Conservation (phyloP, 192 early-diverging fungal species). For the Podila verticillata region DNA sequence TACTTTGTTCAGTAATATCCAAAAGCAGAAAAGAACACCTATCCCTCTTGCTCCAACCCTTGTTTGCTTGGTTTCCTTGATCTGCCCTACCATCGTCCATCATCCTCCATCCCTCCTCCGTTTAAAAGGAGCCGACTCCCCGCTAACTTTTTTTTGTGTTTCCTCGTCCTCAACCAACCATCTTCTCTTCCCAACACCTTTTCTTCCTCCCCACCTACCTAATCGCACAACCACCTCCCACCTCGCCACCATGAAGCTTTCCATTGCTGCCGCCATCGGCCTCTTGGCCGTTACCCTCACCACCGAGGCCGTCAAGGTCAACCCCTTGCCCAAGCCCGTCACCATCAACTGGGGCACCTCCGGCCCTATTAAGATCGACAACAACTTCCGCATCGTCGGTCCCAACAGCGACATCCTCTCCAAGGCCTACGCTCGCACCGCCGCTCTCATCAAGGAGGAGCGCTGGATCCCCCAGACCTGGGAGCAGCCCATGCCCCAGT, state of each 20-base stretch:
- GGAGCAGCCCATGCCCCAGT: conserved; percentile 39
- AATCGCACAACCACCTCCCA: neutral
- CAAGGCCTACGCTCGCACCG: conserved; percentile 61
- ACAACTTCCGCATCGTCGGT: conserved; percentile 31
- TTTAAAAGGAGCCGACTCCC: neutral
- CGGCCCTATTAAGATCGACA: conserved; percentile 41
- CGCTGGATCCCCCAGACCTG: conserved; percentile 55
- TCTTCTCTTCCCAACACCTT: neutral
- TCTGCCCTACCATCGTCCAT: neutral
- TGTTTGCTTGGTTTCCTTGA: neutral
- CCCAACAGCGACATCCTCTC: conserved; percentile 50
- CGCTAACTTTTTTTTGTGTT: neutral
- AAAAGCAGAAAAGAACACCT: no score
- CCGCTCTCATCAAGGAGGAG: conserved; percentile 57
- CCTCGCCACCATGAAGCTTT: conserved; percentile 23
- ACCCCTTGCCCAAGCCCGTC: conserved; percentile 54
- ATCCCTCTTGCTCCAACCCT: no score
- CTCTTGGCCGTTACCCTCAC: conserved; percentile 36
- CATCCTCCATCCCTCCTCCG: neutral
- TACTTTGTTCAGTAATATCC: no score
- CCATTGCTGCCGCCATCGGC: conserved; percentile 53
- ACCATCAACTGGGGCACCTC: conserved; percentile 39
- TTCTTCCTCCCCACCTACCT: neutral
- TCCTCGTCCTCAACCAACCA: conserved; percentile 10
- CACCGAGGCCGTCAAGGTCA: conserved; percentile 50